A percentile compares a stretch with the other conserved stretches of the same genome.
phyloP scores from a whole-genome alignment of 2,329 filamentous ascomycete species.

The Stemphylium lycopersici region DNA sequence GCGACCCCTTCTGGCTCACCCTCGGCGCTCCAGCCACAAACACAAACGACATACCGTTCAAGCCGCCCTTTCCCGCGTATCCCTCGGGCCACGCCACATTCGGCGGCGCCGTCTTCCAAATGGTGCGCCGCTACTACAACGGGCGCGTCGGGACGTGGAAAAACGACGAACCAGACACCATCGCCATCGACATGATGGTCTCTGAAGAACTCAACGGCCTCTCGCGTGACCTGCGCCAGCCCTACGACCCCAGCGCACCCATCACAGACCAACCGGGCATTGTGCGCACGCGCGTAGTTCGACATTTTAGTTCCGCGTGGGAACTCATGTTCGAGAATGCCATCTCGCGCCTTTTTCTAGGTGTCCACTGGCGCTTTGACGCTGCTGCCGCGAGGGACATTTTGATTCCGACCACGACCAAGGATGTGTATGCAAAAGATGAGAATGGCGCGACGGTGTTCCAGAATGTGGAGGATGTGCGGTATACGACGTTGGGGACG shows the following conservation, averaged over 20 bases:
- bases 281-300: slow-evolving; percentile 28
- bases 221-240: slow-evolving; percentile 30
- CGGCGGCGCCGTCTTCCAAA: slow-evolving; percentile 31
- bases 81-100: slow-evolving; percentile 38
- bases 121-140: slow-evolving; percentile 35
- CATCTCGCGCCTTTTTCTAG: slow-evolving; percentile 34
- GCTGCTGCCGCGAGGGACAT: slow-evolving; percentile 31
- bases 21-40: slow-evolving; percentile 35
- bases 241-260: slow-evolving; percentile 26
- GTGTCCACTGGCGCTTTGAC: slow-evolving; percentile 40
- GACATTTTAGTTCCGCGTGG: slow-evolving; percentile 30
- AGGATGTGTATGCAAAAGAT: slow-evolving; percentile 18
- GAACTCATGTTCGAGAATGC: slow-evolving; percentile 39
- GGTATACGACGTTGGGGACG: slow-evolving; percentile 15
- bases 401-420: slow-evolving; percentile 15
- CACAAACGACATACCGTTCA: slow-evolving; percentile 29
- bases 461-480: slow-evolving; percentile 17
- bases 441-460: slow-evolving; percentile 15
- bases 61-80: slow-evolving; percentile 36
- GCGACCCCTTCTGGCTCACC: slow-evolving; percentile 32
- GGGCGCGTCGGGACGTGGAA: slow-evolving; percentile 24
- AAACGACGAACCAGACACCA: slow-evolving; percentile 26
- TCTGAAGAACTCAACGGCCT: slow-evolving; percentile 37
- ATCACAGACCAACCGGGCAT: slow-evolving; percentile 34
- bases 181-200: slow-evolving; percentile 25